Percentiles rank a stretch among this genome's conserved stretches.
phyloP scores from a whole-genome alignment of 345 rosid species.

The Psidium guajava region DNA sequence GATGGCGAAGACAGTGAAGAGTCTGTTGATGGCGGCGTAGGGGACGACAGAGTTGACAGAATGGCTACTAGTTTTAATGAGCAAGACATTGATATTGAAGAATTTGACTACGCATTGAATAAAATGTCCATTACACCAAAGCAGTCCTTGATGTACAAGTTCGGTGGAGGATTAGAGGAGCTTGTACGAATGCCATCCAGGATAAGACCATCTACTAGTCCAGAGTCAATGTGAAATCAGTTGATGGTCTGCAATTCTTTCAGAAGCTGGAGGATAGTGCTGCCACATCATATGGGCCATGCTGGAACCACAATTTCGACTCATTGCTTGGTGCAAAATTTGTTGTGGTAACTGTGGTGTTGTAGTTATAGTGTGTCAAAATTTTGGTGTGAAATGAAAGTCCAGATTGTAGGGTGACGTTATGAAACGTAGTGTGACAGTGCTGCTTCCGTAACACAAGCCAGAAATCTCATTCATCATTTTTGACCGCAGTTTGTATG shows the following conservation, averaged over 20 bases:
- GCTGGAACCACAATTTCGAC: not conserved
- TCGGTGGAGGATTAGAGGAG: conserved; percentile 18
- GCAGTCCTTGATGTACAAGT: conserved; percentile 13
- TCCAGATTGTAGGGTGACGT: not conserved
- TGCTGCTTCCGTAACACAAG: not conserved
- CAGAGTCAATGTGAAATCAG: conserved; percentile 24
- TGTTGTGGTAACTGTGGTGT: not conserved
- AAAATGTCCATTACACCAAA: conserved; percentile 83
- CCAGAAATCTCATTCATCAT: not conserved
- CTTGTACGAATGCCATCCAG: conserved; percentile 57
- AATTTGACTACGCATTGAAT: conserved; percentile 41
- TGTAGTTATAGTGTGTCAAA: not conserved
- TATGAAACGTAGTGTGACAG: not conserved
- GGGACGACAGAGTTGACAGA: conserved; percentile 12
- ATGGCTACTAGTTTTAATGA: conserved; percentile 21
- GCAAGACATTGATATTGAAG: conserved; percentile 26
- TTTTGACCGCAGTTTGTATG: too few species aligned
- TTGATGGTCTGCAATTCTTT: not conserved
- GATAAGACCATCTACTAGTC: conserved; percentile 70
- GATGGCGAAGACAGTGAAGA: conserved; percentile 45
- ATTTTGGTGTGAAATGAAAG: not conserved
- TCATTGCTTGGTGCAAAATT: not conserved
- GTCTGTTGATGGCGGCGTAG: conserved; percentile 21
- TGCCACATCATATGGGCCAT: not conserved
- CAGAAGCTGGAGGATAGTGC: not conserved